phyloP scores from a whole-genome alignment of 1,139 yeast species.

The Kodamaea anthophila region DNA sequence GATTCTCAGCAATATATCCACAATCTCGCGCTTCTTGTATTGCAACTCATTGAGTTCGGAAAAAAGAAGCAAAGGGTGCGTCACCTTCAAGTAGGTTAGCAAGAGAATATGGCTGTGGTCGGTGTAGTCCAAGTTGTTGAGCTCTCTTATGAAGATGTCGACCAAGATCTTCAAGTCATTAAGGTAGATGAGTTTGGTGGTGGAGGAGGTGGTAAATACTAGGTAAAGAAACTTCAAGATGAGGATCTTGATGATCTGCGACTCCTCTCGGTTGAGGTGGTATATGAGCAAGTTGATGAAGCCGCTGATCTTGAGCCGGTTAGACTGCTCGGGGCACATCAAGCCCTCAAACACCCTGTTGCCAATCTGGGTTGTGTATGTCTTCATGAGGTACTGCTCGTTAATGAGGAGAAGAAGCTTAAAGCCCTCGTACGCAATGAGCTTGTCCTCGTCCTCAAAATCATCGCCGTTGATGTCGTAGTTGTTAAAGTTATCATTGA shows the following conservation, averaged over 20 bases:
- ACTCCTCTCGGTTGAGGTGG: conserved; percentile 73
- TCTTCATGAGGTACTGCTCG: conserved; percentile 78
- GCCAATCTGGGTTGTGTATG: conserved; percentile 27
- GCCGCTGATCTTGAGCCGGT: conserved; percentile 23
- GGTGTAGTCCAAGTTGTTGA: conserved; percentile 51
- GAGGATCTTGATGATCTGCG: conserved; percentile 66
- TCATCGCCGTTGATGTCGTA: conserved; percentile 32
- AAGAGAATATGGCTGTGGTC: conserved; percentile 50
- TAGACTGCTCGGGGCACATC: conserved; percentile 15
- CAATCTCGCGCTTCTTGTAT: conserved; percentile 55
- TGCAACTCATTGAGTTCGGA: conserved; percentile 51
- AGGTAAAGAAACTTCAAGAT: conserved; percentile 73
- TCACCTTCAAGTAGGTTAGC: conserved; percentile 69
- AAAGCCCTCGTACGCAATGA: conserved; percentile 65
- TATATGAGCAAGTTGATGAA: conserved; percentile 37
- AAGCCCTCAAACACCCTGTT: conserved; percentile 48
- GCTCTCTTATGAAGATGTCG: conserved; percentile 80
- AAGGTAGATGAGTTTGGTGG: conserved; percentile 65
- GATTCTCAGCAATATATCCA: conserved; percentile 45
- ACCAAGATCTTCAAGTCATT: conserved; percentile 82
- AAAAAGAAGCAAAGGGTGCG: conserved; percentile 63
- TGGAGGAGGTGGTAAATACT: conserved; percentile 60
- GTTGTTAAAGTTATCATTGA: conserved; percentile 43
- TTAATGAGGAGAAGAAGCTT: conserved; percentile 69
- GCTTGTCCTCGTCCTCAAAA: conserved; percentile 53